Evolutionary conservation across 495 filamentous ascomycete genomes (phyloP), one percentile per base, ranked within the genome.

Genomic region (Rusavskia elegans): DNA sequence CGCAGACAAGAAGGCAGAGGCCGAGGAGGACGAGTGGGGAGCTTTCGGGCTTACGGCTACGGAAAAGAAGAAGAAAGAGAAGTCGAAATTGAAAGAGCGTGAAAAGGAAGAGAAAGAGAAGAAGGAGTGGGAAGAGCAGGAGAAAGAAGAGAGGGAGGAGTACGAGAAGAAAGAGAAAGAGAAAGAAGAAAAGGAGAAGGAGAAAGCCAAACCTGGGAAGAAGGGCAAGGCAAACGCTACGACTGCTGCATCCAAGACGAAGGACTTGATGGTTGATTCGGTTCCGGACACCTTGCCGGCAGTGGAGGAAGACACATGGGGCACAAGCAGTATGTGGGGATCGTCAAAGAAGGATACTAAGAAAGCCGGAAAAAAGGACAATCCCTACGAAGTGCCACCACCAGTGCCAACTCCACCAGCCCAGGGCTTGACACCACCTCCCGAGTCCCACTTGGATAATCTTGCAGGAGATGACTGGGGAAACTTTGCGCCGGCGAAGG

Each of bases 391-490:
- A 40, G 69, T 65, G 48, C 72, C 71, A 57, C 79, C 71, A 51
- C 77, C 62, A 45, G 71, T 66, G 55, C 76, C 68, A 10, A 73
- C 71, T 21, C 71, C 73, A 23, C 73, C 74, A 56, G 68, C 71
- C 54, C 64, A 75, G 63, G 66, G 68, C 25, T 56, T 71, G 13
- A 68, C 61, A 17, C 71, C 66, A 19, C 75, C 74, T 21, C 66
- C 68, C 13, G 68, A 72, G 23, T 57, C 61, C 21, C 58, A 61
- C 23, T 56, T 57, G 25, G 60, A 61, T 20, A 58, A 66, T 46
- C 6, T 29, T 14, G 16, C 41, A 9, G 52, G 61, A 10, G 62
- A 64, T 50, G 59, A 67, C 13, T 75, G 70, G 70, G 67, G 66
- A 27, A 65, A 63, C 2, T 55, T 67, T 41, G 23, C 54, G 11